A percentile compares a stretch with the other conserved stretches of the same genome.
These are phyloP conservation scores for Helicostylum pulchrum DNA, from an alignment of 192 early-diverging fungal genomes.

Conservation along the genomic window DNA sequence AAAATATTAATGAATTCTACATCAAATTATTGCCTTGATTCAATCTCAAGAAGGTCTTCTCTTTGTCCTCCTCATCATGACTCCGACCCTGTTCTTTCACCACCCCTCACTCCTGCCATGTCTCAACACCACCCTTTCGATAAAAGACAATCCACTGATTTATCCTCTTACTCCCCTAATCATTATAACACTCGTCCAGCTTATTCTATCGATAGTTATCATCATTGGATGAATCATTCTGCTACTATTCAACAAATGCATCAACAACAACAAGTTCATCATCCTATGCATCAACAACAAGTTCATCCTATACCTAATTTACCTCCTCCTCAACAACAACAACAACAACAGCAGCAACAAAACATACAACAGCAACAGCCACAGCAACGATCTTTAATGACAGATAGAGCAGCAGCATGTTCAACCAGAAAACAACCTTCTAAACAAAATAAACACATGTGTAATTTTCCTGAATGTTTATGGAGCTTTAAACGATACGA, in stretches of 20 bases:
- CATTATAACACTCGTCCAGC: not conserved
- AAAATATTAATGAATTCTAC: constrained; percentile 6
- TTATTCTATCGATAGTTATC: constrained; percentile 14
- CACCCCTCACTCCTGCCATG: constrained; percentile 28
- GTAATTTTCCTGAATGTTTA: constrained; percentile 40
- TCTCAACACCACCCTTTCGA: constrained; percentile 25
- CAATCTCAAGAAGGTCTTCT: constrained; percentile 16
- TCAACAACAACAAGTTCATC: not conserved
- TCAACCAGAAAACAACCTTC: constrained; percentile 20
- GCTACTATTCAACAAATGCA: constrained; percentile 15
- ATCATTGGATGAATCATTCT: constrained; percentile 18
- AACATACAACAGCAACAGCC: constrained; percentile 5
- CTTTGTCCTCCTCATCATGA: constrained; percentile 17
- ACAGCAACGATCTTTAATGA: not conserved
- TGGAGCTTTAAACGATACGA: constrained; percentile 77
- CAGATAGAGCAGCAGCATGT: constrained; percentile 6
- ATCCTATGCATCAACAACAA: constrained; percentile 6
- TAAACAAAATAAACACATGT: constrained; percentile 40
- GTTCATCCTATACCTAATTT: too few species aligned
- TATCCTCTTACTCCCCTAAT: constrained; percentile 3
- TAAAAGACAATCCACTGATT: constrained; percentile 16
- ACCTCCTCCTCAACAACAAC: not conserved
- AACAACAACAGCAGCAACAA: not conserved
- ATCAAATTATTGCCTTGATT: constrained; percentile 17
- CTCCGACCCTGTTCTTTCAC: constrained; percentile 22